Evolutionary conservation across 176 grass and related monocot species (phyloP), one percentile per base, ranked within the genome.

Genomic region (Calamus simplicifolius): DNA sequence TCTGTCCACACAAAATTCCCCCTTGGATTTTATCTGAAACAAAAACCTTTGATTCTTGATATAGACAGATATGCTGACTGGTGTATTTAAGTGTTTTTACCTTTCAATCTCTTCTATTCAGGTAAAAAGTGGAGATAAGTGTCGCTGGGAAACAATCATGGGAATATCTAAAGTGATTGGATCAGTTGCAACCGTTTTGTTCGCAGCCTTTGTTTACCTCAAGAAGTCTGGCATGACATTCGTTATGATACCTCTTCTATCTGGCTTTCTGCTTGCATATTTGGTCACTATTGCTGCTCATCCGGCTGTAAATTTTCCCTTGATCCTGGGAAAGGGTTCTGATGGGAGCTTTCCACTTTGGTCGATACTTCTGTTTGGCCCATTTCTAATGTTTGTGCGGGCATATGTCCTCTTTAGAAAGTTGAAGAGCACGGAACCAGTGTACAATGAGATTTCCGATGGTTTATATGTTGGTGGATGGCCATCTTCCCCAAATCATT

Each of bases 381-480:
- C 88, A 10, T 92, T 81, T 59, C 70, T 92, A 48, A 29, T 89
- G 50, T 83, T 85, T 66, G 79, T 89, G 61, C 73, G 75, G 58
- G 21, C 85, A 49, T 98, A 85, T 70, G 77, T 81, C 57, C 60
- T 79, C 51, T 31, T 92, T 25, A 80, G 79, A 2, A 92, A 81
- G 65, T 78, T 88, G 38, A 79, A 83, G 64, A 88, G 77, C 28
- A 88, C 69, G 19, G 87, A 92, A 25, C 79, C 84, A 27, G 62
- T 92, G 59, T 98, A 85, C 62, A 85, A 75, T 23, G 73, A 92
- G 73, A 76, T 98, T 49, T 72, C 79, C 14, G 81, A 98, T 23
- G 84, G 81, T 26, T 61, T 92, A 29, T 92, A 81, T 79, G 88
- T 86, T 60, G 93, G 93, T 30, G 84, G 87, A 4, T 98, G 93